Base-by-base conservation (phyloP, 2,329 filamentous ascomycete genomes). In the Phyllosticta paracitricarpa region DNA sequence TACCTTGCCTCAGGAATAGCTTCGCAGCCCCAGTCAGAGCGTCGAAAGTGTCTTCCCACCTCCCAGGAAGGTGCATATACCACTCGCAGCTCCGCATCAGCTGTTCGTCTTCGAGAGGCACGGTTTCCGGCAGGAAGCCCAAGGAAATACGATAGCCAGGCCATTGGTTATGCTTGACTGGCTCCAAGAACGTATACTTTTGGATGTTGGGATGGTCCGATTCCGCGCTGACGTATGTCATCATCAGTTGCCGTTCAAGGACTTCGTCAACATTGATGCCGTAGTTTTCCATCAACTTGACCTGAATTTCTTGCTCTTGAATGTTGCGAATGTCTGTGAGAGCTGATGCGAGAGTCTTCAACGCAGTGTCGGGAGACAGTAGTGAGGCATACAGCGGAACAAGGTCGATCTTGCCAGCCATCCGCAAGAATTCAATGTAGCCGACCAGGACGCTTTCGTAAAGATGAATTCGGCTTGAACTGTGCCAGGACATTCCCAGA, bases 371-470 rank as follows among this genome's bases (percentile, higher is more conserved):
- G 6, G 80, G 76, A 9, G 84, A 80, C 12, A 99, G 79, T 67
- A 90, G 87, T 8, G 91, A 91, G 64, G 89, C 92, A 72, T 99
- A 99, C 0, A 96, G 78, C 0, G 94, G 92, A 61, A 96, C 88
- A 52, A 94, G 77, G 64, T 93, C 87, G 63, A 88, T 84, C 60
- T 94, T 84, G 35, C 85, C 84, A 17, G 84, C 83, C 55, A 88
- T 80, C 53, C 89, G 85, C 48, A 99, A 77, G 63, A 89, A 86
- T 67, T 89, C 88, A 61, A 95, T 88, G 71, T 97, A 97, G 3
- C 84, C 86, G 0, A 88, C 85, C 58, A 97, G 79, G 55, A 93
- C 84, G 68, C 89, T 90, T 68, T 96, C 88, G 65, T 86, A 82
- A 17, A 80, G 81, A 25, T 54, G 14, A 58, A 78, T 76, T 35